Conservation (phyloP, 169 alveolate genomes). For the Plasmodium cynomolgi region DNA sequence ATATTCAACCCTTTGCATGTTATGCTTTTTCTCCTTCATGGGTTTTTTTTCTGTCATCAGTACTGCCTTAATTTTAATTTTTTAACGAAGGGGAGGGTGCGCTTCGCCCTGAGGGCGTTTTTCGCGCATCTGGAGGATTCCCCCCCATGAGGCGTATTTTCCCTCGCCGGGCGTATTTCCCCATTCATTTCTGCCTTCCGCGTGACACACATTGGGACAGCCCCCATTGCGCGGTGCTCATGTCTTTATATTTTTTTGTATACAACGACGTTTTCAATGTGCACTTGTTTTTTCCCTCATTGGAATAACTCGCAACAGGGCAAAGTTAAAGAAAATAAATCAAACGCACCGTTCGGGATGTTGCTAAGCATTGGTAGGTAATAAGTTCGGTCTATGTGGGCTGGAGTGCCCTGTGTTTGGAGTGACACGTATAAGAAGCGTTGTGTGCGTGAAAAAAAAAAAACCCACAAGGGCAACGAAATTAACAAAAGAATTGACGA, state of each 20-base stretch:
- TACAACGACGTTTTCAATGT: not conserved
- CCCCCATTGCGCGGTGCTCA: not conserved
- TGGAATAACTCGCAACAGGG: not conserved
- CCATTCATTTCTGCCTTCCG: not conserved
- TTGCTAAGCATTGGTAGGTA: not conserved
- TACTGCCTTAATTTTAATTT: conserved; percentile 32
- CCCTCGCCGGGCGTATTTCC: not conserved
- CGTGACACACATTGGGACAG: not conserved
- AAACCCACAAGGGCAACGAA: not conserved
- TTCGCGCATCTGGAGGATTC: not conserved
- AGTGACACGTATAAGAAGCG: not conserved
- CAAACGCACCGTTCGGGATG: not conserved
- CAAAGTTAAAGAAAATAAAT: not conserved
- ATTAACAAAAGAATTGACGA: not conserved
- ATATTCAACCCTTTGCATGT: conserved; percentile 35
- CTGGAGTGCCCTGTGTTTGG: not conserved
- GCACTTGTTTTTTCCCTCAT: not conserved
- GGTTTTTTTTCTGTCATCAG: conserved; percentile 46
- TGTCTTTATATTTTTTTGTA: not conserved
- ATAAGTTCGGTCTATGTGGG: not conserved
- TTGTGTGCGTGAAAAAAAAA: not conserved
- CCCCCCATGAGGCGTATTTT: not conserved
- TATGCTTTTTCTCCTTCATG: conserved; percentile 61
- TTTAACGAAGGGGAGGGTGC: not conserved
- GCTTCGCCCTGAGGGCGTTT: not conserved